These are phyloP conservation scores for Colletotrichum karsti DNA, from an alignment of 2,329 filamentous ascomycete genomes.

Conservation along the genomic window DNA sequence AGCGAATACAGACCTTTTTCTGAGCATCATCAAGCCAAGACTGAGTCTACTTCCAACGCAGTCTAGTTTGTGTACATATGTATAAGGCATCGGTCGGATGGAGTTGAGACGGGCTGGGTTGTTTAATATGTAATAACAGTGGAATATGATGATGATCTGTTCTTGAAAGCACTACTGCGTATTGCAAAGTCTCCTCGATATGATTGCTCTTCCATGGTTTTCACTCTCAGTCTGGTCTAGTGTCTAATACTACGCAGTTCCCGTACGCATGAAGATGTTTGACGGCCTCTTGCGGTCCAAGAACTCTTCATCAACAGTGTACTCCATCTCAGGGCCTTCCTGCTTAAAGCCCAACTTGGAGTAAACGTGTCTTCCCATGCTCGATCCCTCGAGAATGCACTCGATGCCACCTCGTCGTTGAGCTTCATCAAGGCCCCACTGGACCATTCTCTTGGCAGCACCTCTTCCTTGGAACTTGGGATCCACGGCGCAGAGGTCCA, in stretches of 20 bases:
- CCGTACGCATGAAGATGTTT: slow-evolving; percentile 57
- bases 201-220: too few relatives aligned
- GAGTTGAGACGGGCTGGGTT: too few relatives aligned
- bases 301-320: slow-evolving; percentile 55
- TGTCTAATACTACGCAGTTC: slow-evolving; percentile 14
- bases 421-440: slow-evolving; percentile 56
- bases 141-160: too few relatives aligned
- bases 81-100: too few relatives aligned
- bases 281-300: slow-evolving; percentile 43
- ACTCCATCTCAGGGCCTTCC: slow-evolving; percentile 50
- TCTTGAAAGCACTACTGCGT: too few relatives aligned
- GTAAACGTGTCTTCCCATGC: slow-evolving; percentile 58
- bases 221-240: too few relatives aligned
- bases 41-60: background rate
- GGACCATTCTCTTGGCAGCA: slow-evolving; percentile 52
- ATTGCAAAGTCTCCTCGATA: too few relatives aligned
- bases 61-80: background rate
- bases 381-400: slow-evolving; percentile 53
- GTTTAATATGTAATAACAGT: too few relatives aligned
- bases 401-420: slow-evolving; percentile 49
- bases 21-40: slow-evolving; percentile 13
- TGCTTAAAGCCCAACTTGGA: slow-evolving; percentile 53
- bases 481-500: slow-evolving; percentile 62
- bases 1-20: slow-evolving; percentile 14
- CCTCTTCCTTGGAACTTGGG: slow-evolving; percentile 61